Percentiles rank a stretch among this genome's conserved stretches.
Conservation (phyloP, 352 stramenopile species). For the Pythium coloratum region DNA sequence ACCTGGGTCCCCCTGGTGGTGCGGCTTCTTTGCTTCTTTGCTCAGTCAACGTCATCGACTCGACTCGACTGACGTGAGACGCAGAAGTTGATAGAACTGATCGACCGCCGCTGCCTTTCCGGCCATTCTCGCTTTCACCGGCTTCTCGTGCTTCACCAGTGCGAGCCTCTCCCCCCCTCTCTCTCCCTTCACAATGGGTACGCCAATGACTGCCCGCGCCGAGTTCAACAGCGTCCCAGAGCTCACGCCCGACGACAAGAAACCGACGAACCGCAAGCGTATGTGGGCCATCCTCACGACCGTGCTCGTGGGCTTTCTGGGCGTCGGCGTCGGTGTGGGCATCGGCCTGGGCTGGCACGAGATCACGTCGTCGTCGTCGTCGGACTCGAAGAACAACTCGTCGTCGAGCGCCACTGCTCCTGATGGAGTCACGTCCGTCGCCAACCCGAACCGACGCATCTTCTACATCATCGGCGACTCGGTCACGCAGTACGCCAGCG, state of each 20-base stretch:
- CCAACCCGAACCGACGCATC: constrained; percentile 5
- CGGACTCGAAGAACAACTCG: too few relatives aligned
- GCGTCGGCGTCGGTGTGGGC: background rate
- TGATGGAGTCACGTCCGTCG: too few relatives aligned
- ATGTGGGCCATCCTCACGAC: background rate
- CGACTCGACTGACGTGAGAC: background rate
- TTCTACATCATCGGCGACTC: constrained; percentile 52
- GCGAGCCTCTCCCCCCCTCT: background rate
- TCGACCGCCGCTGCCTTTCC: background rate
- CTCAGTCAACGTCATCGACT: too few relatives aligned
- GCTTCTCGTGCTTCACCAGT: background rate
- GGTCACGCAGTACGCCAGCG: constrained; percentile 41
- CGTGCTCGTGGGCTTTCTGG: background rate
- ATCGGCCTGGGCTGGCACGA: background rate
- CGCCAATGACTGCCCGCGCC: background rate
- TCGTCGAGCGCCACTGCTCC: too few relatives aligned
- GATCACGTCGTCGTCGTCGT: background rate
- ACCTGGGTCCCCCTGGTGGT: too few relatives aligned
- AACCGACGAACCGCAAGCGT: background rate
- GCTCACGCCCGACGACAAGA: background rate
- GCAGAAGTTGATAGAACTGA: background rate
- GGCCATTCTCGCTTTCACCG: background rate
- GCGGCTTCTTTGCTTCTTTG: too few relatives aligned
- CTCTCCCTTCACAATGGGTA: background rate
- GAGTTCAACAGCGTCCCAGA: background rate